Conservation (phyloP, 352 stramenopile genomes). For the Phytophthora rubi region DNA sequence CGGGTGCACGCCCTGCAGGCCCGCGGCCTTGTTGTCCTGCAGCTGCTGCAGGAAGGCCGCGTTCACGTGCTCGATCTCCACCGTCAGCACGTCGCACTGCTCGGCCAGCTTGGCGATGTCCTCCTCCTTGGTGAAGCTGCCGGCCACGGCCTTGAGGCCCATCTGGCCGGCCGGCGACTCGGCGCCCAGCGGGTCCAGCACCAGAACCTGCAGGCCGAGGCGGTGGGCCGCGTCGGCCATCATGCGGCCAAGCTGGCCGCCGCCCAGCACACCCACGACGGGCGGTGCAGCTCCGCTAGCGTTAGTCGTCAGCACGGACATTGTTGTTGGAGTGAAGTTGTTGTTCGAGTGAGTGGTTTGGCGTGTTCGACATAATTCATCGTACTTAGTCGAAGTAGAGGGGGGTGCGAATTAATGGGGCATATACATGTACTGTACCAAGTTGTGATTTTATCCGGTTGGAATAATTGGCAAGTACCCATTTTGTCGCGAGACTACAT, state of each 20-base stretch:
- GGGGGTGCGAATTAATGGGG: no score
- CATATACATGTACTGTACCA: no score
- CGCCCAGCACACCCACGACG: constrained; percentile 93
- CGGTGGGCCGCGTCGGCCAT: constrained; percentile 97
- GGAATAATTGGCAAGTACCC: no score
- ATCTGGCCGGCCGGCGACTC: constrained; percentile 77
- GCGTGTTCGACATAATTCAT: background rate
- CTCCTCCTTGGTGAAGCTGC: constrained; percentile 75
- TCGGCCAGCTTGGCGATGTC: constrained; percentile 76
- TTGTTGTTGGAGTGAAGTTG: constrained; percentile 6
- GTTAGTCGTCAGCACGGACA: constrained; percentile 61
- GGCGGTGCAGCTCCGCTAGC: constrained; percentile 47
- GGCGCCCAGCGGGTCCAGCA: constrained; percentile 92
- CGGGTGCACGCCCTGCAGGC: constrained; percentile 73
- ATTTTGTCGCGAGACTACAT: no score
- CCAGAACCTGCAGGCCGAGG: constrained; percentile 92
- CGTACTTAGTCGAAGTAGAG: no score
- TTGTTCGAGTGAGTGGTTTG: no score
- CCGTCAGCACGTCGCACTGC: constrained; percentile 94
- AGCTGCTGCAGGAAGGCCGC: constrained; percentile 91
- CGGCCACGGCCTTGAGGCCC: constrained; percentile 71
- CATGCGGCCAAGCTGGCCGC: constrained; percentile 98
- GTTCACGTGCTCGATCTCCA: constrained; percentile 99
- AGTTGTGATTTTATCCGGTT: no score
- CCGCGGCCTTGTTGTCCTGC: constrained; percentile 63